Evolutionary conservation across 2,329 filamentous ascomycete genomes (phyloP), one percentile per base, ranked within the genome.

Genomic region (Xylariaceae sp.): DNA sequence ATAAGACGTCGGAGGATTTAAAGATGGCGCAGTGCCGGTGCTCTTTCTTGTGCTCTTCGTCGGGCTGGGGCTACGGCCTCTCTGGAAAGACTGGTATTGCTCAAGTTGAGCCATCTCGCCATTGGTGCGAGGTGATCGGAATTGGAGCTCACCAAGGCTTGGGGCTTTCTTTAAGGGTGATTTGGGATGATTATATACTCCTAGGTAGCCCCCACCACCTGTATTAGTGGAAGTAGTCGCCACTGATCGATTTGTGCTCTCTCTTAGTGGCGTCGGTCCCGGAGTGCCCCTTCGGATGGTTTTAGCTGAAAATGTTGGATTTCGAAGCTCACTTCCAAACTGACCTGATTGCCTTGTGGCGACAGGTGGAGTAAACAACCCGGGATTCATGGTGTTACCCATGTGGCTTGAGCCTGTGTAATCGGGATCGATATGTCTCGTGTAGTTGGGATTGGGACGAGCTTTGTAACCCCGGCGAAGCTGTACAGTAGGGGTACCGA

Each of bases 361-460:
- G 16, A 54, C 54, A 35, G 67, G 59, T 3, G 79, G 78, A 2
- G 77, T 79, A 64, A 75, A 78, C 62, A 75, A 67, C 62, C 71
- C 73, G 39, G 73, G 70, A 49, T 66, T 72, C 72, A 73, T 68
- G n/a, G 32, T 27, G 58, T 66, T 77, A 66, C 62, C 73, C 42
- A 67, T 57, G 60, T 67, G 70, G 58, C 64, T 70, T 42, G 67
- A 70, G 24, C 60, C 69, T 41, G 18, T 69, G 49, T 51, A 66
- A 40, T 92, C 85, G 0, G 88, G 86, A 63, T 92, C 85, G 59
- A 91, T 81, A 61, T 91, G 85, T 54, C 81, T 83, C 26, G 83
- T 73, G 67, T 94, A 94, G 68, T 89, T 91, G 1, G 88, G 86
- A 68, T 97, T 97, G 4, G 91, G 88, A 53, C 92, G 89, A 1